Evolutionary conservation across 108 stramenopile genomes (phyloP), one percentile per base, ranked within the genome.

Genomic region (Nitzschia putrida): DNA sequence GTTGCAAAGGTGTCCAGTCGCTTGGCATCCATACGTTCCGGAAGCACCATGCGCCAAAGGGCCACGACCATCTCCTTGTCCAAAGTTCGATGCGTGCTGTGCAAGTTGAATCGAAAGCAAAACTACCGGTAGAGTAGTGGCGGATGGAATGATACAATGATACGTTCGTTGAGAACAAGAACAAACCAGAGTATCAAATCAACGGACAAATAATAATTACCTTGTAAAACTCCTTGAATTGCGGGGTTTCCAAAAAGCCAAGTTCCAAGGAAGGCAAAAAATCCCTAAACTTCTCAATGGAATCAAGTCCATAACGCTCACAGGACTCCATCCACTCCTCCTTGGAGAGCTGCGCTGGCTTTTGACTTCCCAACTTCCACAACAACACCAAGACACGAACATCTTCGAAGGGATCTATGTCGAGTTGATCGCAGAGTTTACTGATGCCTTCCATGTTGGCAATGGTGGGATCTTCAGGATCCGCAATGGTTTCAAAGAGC

Each of bases 141-240:
- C 11, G 60, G 43, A 22, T 20, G 50, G 7, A 52, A 69, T 60
- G n/a, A n/a, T n/a, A n/a, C n/a, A n/a, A n/a, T n/a, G n/a, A n/a
- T n/a, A n/a, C n/a, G n/a, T n/a, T n/a, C n/a, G n/a, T n/a, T n/a
- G n/a, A n/a, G n/a, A n/a, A n/a, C n/a, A n/a, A n/a, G n/a, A 66
- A 4, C 21, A 25, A 29, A 61, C 52, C 44, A 13, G 47, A 66
- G 23, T 24, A 79, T 7, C 37, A 73, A 56, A 50, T 39, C 29
- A 34, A 51, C n/a, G 11, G 13, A 44, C 10, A 25, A n/a, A 23
- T 8, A 14, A 49, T 24, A 25, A 12, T 49, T 64, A 88, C 87
- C 83, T 92, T 93, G 81, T 86, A 93, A 85, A 93, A 93, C n/a
- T 91, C 89, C 73, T 81, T 89, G 59, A 96, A 95, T 67, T 94